Evolutionary conservation across 495 filamentous ascomycete species (phyloP).

Genomic region (Ascodesmis nigricans): DNA sequence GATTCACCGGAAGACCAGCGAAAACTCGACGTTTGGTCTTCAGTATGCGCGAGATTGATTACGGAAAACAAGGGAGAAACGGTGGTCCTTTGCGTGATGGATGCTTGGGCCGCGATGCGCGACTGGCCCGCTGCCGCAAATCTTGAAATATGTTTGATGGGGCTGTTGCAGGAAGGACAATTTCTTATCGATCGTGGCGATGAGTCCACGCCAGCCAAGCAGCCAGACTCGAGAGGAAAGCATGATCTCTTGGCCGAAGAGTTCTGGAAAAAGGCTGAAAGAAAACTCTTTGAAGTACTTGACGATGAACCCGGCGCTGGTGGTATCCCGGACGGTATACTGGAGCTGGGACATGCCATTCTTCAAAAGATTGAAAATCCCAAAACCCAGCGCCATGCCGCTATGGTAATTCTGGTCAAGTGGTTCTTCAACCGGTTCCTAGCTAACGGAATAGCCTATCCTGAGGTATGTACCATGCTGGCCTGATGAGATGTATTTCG

Average conservation of each 20-base stretch:
- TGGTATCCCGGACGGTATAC: conserved; percentile 62
- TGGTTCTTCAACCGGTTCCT: conserved; percentile 86
- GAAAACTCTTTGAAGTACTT: conserved; percentile 64
- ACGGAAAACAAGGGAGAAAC: conserved; percentile 36
- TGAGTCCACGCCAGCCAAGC: conserved; percentile 28
- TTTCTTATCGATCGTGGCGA: conserved; percentile 66
- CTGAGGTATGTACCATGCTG: conserved; percentile 61
- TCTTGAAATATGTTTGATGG: conserved; percentile 84
- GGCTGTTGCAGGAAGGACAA: conserved; percentile 72
- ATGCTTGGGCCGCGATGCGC: conserved; percentile 64
- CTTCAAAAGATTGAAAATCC: conserved; percentile 48
- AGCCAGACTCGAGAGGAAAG: conserved; percentile 23
- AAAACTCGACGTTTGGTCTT: conserved; percentile 68
- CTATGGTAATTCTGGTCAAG: conserved; percentile 61
- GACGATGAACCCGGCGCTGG: conserved; percentile 50
- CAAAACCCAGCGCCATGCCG: conserved; percentile 45
- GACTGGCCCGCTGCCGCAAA: conserved; percentile 75
- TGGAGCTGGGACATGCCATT: conserved; percentile 65
- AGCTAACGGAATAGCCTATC: conserved; percentile 62
- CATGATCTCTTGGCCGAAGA: conserved; percentile 59
- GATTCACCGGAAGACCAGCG: conserved; percentile 54
- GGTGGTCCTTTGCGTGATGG: conserved; percentile 47
- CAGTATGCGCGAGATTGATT: conserved; percentile 61
- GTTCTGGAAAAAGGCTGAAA: conserved; percentile 66
- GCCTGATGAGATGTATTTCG: too few relatives aligned